These are phyloP conservation scores for Furcasterigmium sp. DNA, from an alignment of 2,329 filamentous ascomycete species.

Conservation along the genomic window DNA sequence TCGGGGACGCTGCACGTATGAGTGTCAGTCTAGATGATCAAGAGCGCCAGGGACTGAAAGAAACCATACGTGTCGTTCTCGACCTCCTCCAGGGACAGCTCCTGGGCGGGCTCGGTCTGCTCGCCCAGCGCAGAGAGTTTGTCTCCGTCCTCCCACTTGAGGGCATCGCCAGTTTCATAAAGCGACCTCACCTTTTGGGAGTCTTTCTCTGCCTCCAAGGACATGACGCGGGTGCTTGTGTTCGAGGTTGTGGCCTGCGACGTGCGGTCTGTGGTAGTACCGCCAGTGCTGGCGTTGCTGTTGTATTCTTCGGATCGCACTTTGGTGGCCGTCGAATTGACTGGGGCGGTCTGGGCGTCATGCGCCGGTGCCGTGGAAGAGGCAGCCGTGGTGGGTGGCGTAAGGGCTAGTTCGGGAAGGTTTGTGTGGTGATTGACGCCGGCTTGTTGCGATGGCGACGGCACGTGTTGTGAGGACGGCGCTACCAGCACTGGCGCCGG, in stretches of 20 bases:
- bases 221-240: slow-evolving; percentile 48
- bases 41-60: slow-evolving; percentile 11
- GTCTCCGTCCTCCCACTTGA: slow-evolving; percentile 47
- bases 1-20: slow-evolving; percentile 17
- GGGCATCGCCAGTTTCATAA: slow-evolving; percentile 51
- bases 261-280: slow-evolving; percentile 10
- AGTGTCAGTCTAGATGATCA: slow-evolving; percentile 21
- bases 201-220: slow-evolving; percentile 54
- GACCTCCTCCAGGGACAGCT: slow-evolving; percentile 46
- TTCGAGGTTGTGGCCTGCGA: slow-evolving; percentile 14
- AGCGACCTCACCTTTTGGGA: slow-evolving; percentile 64
- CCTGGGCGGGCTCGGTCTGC: slow-evolving; percentile 42
- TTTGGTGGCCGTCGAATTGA: slow-evolving; percentile 5
- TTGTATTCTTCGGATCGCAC: not conserved
- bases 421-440: slow-evolving; percentile 1
- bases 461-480: slow-evolving; percentile 1
- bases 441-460: not conserved
- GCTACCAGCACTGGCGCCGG: not conserved
- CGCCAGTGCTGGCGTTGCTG: slow-evolving; percentile 6
- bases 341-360: no score
- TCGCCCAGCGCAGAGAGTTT: slow-evolving; percentile 40
- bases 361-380: slow-evolving; percentile 4
- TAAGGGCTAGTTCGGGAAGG: slow-evolving; percentile 4
- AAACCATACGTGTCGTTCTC: slow-evolving; percentile 53
- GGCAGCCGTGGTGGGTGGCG: slow-evolving; percentile 8